Base-by-base conservation (phyloP, 805 yeast species). In the Wickerhamiella shivajii region DNA sequence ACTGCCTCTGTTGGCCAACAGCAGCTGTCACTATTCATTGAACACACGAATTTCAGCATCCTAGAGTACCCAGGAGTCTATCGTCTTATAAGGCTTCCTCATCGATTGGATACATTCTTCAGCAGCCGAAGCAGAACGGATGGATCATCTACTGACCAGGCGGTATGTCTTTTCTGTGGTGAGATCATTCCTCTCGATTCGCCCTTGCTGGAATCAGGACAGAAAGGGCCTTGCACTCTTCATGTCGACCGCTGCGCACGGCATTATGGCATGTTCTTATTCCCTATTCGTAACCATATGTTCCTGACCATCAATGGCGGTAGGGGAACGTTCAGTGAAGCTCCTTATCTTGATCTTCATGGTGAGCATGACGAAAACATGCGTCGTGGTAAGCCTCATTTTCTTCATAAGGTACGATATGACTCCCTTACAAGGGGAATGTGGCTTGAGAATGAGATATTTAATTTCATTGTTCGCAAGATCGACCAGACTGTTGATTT, bases 161-260 rank as follows among this genome's bases (percentile, higher is more conserved):
- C 93, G 0, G 60, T 87, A 7, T 87, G 98, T 48, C 56, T 87
- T 35, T 76, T 75, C 40, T 90, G 98, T 56, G 90, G 84, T 1
- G 56, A 59, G 8, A 62, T 74, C 6, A 63, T 80, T 15, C 73
- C 74, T 40, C 56, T 74, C n/a, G 95, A 85, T 46, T 40, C 53
- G 60, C 25, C 67, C 72, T 12, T 62, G 67, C 42, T 39, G 4
- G 38, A 32, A 32, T 74, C 73, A 0, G 65, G 63, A 27, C 53
- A 55, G 3, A 54, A 59, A 13, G 97, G 97, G 0, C 81, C 83
- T 41, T 87, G 97, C 50, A 77, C 76, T 12, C 63, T 69, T 29
- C 97, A 87, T 61, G 57, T 37, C 54, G 61, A 32, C 63, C 67
- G 51, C 75, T 62, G 67, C 33, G 56, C 67, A n/a, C 60, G 67